Evolutionary conservation across 2,329 filamentous ascomycete species (phyloP).

Genomic region (Pseudocercospora pini-densiflorae): DNA sequence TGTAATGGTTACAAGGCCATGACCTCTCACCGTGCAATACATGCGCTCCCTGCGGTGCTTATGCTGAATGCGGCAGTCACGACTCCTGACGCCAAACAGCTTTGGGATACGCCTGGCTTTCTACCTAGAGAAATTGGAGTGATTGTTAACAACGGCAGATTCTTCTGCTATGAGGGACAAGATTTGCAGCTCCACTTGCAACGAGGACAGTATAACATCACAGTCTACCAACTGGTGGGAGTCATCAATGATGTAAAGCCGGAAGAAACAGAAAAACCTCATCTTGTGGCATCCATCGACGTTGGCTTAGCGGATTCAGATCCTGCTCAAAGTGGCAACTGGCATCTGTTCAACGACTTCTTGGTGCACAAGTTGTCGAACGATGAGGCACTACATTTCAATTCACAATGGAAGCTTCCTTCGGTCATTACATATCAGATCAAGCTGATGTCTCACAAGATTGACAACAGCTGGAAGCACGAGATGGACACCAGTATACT

Average conservation of each 20-base stretch:
- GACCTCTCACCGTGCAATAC: constrained; percentile 81
- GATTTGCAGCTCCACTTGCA: constrained; percentile 82
- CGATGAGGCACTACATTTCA: constrained; percentile 87
- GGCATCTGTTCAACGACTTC: constrained; percentile 99
- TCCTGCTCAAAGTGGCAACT: constrained; percentile 68
- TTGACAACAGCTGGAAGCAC: constrained; percentile 86
- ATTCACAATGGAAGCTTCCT: constrained; percentile 89
- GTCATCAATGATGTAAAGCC: constrained; percentile 89
- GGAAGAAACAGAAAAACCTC: constrained; percentile 81
- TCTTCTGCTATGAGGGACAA: constrained; percentile 93
- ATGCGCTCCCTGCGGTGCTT: constrained; percentile 80
- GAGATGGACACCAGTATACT: constrained; percentile 82
- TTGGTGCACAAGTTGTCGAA: constrained; percentile 78
- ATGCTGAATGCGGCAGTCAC: constrained; percentile 83
- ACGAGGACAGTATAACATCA: constrained; percentile 77
- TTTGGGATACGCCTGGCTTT: constrained; percentile 91
- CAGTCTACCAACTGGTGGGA: constrained; percentile 89
- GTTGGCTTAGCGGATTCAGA: constrained; percentile 68
- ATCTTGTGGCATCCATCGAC: constrained; percentile 90
- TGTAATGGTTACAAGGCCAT: constrained; percentile 92
- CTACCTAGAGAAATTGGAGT: constrained; percentile 93
- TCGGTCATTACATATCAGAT: constrained; percentile 86
- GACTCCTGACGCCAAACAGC: constrained; percentile 71
- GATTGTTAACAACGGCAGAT: constrained; percentile 86
- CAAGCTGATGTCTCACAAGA: constrained; percentile 76